phyloP scores from a whole-genome alignment of 2,329 filamentous ascomycete genomes.

The Clonostachys rhizophaga region DNA sequence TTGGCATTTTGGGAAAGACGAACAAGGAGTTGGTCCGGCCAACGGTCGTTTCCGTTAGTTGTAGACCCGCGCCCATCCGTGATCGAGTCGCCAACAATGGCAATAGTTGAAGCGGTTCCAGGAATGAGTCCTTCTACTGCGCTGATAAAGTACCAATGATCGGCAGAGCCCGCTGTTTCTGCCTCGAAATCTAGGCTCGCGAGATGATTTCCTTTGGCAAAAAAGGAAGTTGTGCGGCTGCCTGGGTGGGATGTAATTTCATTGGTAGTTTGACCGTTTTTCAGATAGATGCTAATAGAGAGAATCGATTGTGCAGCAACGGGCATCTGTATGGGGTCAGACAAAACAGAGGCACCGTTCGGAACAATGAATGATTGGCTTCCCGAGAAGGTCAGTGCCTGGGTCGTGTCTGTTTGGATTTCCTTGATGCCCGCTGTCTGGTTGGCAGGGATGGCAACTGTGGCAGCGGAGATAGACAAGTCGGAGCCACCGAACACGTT shows the following conservation, averaged over 20 bases:
- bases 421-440: constrained; percentile 42
- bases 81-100: constrained; percentile 61
- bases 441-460: constrained; percentile 47
- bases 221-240: constrained; percentile 52
- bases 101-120: constrained; percentile 25
- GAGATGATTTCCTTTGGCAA: constrained; percentile 46
- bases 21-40: constrained; percentile 34
- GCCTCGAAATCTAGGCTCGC: constrained; percentile 11
- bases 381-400: constrained; percentile 51
- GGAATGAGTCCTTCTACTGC: constrained; percentile 46
- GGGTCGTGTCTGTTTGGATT: constrained; percentile 40
- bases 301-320: constrained; percentile 42
- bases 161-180: constrained; percentile 28
- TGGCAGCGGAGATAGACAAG: constrained; percentile 51
- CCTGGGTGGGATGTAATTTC: constrained; percentile 58
- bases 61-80: constrained; percentile 59
- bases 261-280: constrained; percentile 47
- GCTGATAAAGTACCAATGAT: constrained; percentile 56
- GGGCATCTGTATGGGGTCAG: constrained; percentile 50
- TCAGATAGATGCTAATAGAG: constrained; percentile 53
- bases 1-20: constrained; percentile 31
- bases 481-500: constrained; percentile 57
- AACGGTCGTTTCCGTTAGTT: constrained; percentile 50
- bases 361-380: constrained; percentile 42
- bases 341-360: constrained; percentile 50